Base-by-base conservation (phyloP, 2,329 filamentous ascomycete species). In the Cyanodermella asteris region DNA sequence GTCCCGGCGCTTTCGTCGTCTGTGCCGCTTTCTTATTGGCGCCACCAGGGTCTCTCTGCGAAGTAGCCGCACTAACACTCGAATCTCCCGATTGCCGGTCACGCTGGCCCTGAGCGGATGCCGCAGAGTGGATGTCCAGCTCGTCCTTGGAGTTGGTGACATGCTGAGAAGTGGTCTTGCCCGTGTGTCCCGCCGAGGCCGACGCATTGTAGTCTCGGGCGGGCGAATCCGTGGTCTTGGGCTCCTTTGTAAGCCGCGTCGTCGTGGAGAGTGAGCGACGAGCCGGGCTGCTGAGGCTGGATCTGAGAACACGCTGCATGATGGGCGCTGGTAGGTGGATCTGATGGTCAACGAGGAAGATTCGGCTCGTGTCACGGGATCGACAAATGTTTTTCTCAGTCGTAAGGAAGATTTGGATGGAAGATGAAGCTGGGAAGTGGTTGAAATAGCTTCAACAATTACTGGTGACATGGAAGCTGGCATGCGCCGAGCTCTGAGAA, bases 1-100 rank as follows among this genome's bases (percentile, higher is more conserved):
- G 56, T 34, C 47, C 49, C 3, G 57, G 57, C n/a, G 55, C 55
- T 31, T 57, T 46, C 2, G 56, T 57, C 25, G 59, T 55, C 33
- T 51, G 31, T 38, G 59, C 55, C 3, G 51, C 48, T 37, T 50
- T 49, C 35, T 46, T 37, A 21, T 44, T 44, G 21, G 42, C 39
- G 12, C 44, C 38, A 6, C 34, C 34, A 13, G 46, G 43, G 25
- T 51, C 49, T 26, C 46, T 41, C 34, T 56, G 46, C 7, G 45
- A 48, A 16, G 43, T 50, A 4, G 39, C 53, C 22, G 49, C 40
- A 13, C 46, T 51, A 28, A 45, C 44, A 10, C 45, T 45, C n/a
- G 45, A 39, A 24, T 51, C 26, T 2, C 24, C 44, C 18, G 41
- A 40, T 18, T 42, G 33, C 4, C 45, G 34, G 16, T 44, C 31